phyloP scores from a whole-genome alignment of 495 filamentous ascomycete genomes.

The Platismatia glauca region DNA sequence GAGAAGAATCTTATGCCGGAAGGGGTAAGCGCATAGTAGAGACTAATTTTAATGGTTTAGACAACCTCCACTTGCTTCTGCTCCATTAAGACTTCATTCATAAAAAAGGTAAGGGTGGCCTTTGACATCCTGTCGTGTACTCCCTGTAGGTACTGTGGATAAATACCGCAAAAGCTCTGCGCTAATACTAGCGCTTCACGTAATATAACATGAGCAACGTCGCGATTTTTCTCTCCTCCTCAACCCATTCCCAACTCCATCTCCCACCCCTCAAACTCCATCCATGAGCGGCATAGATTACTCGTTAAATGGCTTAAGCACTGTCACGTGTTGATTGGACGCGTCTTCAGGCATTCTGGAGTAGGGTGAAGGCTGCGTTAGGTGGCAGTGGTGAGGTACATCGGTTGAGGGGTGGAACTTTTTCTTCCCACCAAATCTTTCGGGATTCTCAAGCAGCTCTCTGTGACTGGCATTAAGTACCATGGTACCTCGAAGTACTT shows the following conservation, averaged over 20 bases:
- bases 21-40: constrained; percentile 1
- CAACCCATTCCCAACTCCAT: constrained; percentile 8
- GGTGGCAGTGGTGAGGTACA: constrained; percentile 15
- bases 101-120: neutral
- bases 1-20: constrained; percentile 11
- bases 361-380: constrained; percentile 10
- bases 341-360: constrained; percentile 1
- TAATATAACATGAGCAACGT: constrained; percentile 10
- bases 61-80: neutral
- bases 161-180: neutral
- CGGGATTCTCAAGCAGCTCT: constrained; percentile 13
- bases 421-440: constrained; percentile 7
- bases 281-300: constrained; percentile 12
- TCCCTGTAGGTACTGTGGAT: neutral
- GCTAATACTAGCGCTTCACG: constrained; percentile 5
- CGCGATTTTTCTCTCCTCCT: constrained; percentile 12
- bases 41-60: neutral
- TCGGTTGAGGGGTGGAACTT: constrained; percentile 12
- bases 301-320: constrained; percentile 9
- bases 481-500: constrained; percentile 15
- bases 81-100: neutral
- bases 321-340: constrained; percentile 5
- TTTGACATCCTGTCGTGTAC: neutral
- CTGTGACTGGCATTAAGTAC: constrained; percentile 14
- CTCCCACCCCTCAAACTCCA: constrained; percentile 4